These are phyloP conservation scores for Sistotremastrum niveocremeum DNA, from an alignment of 768 basidiomycete species.

Conservation along the genomic window DNA sequence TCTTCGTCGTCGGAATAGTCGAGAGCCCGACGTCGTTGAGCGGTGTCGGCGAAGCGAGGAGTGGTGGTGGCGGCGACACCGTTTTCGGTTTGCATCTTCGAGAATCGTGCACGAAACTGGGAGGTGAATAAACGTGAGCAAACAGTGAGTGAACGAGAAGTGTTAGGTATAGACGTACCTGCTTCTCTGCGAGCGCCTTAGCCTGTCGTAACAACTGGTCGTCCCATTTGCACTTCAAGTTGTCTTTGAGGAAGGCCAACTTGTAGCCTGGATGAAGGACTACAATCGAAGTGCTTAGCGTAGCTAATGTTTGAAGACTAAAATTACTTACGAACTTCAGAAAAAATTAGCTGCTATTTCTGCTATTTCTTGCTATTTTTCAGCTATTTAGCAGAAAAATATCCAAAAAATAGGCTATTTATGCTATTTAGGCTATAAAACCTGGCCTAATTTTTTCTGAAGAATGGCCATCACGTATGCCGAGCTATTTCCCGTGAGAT, in stretches of 20 bases:
- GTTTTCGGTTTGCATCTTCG: neutral
- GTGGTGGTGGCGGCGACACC: neutral
- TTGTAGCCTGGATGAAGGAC: too few relatives aligned
- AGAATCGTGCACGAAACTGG: neutral
- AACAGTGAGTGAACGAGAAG: neutral
- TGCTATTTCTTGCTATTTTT: too few relatives aligned
- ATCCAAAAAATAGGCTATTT: too few relatives aligned
- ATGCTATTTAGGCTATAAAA: too few relatives aligned
- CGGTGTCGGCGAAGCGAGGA: neutral
- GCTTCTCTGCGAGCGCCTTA: neutral
- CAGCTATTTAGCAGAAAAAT: too few relatives aligned
- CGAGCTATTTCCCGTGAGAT: conserved; percentile 16
- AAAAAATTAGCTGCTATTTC: too few relatives aligned
- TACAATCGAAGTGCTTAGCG: too few relatives aligned
- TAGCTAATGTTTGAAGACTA: too few relatives aligned
- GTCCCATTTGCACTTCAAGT: too few relatives aligned
- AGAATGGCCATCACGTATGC: conserved; percentile 22
- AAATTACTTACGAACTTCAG: too few relatives aligned
- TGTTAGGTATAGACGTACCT: neutral
- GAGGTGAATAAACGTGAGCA: neutral
- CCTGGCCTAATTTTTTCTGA: too few relatives aligned
- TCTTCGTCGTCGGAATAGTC: neutral
- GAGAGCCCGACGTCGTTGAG: neutral
- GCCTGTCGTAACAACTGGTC: neutral
- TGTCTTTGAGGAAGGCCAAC: too few relatives aligned